Conservation (phyloP, 257 asterid species). For the Primulina huaijiensis region DNA sequence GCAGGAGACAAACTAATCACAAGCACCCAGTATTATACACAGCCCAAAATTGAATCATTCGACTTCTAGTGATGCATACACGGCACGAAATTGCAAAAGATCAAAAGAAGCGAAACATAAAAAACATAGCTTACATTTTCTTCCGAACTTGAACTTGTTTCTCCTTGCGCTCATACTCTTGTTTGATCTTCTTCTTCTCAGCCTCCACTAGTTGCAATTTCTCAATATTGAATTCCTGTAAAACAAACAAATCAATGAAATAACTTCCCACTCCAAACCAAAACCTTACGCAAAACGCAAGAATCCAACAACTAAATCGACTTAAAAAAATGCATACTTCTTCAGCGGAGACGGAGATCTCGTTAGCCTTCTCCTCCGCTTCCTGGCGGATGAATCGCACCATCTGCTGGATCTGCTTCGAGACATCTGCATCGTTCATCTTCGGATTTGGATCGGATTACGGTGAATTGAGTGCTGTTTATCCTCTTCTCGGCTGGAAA, state of each 20-base stretch:
- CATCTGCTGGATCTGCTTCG: slow-evolving; percentile 99
- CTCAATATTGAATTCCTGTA: slow-evolving; percentile 95
- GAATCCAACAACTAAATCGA: slow-evolving; percentile 1
- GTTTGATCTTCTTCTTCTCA: slow-evolving; percentile 95
- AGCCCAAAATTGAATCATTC: background rate
- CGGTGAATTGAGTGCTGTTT: slow-evolving; percentile 12
- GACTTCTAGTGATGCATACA: background rate
- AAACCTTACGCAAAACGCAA: background rate
- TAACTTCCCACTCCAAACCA: background rate
- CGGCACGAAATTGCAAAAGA: background rate
- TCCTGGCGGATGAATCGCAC: slow-evolving; percentile 97
- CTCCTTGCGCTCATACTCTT: slow-evolving; percentile 88
- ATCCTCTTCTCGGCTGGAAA: background rate
- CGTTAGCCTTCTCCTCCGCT: slow-evolving; percentile 97
- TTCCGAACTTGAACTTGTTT: slow-evolving; percentile 85
- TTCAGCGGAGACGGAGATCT: slow-evolving; percentile 93
- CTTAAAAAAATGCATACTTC: slow-evolving; percentile 43
- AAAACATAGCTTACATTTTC: slow-evolving; percentile 51
- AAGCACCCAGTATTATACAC: background rate
- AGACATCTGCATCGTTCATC: slow-evolving; percentile 94
- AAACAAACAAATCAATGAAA: background rate
- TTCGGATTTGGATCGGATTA: slow-evolving; percentile 35
- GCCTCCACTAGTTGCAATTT: slow-evolving; percentile 94
- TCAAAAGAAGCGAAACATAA: background rate
- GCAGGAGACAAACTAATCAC: background rate